Base-by-base conservation (phyloP, 2,329 filamentous ascomycete genomes). In the Monilinia fructigena region DNA sequence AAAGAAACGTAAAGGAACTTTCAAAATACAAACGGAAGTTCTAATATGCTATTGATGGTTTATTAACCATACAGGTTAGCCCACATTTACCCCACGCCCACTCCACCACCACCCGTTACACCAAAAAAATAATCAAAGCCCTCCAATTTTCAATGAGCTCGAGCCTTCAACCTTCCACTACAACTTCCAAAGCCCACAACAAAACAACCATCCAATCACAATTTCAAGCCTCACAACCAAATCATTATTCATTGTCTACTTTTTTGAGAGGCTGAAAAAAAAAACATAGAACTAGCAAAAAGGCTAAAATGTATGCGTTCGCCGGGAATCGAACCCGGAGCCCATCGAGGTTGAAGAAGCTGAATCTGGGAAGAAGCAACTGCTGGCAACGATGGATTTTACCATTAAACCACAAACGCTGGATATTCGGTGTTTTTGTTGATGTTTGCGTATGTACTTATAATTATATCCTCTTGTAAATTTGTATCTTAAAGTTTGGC, bases 401-500 rank as follows among this genome's bases (percentile, higher is more conserved):
- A 50, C 47, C 47, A 50, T 20, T 50, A 50, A 50, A 50, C 47
- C 47, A 50, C 47, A 50, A 50, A 50, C 47, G 47, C 47, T 23
- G 42, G 6, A 4, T 47, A 18, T 47, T 47, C 4, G 42, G 20
- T 47, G 42, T 47, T 47, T 18, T 47, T 47, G 42, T n/a, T 47
- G 16, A 20, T n/a, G 42, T 5, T 5, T 7, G 42, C 0, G 0
- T 3, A 4, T 3, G 3, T 47, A 18, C n/a, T 20, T 47, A 20
- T 18, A 1, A 7, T 18, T 47, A 47, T 42, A 16, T 14, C 3
- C 2, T 16, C 10, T 42, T 14, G 11, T 12, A 3, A 16, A 42
- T 2, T 42, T 16, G 40, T 12, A 11, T 14, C 16, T 5, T 16
- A 42, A 16, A 42, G 40, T 42, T 42, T 42, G 40, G 4, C 40